Evolutionary conservation across 2,329 filamentous ascomycete genomes (phyloP).

Genomic region (Elsinoe australis): DNA sequence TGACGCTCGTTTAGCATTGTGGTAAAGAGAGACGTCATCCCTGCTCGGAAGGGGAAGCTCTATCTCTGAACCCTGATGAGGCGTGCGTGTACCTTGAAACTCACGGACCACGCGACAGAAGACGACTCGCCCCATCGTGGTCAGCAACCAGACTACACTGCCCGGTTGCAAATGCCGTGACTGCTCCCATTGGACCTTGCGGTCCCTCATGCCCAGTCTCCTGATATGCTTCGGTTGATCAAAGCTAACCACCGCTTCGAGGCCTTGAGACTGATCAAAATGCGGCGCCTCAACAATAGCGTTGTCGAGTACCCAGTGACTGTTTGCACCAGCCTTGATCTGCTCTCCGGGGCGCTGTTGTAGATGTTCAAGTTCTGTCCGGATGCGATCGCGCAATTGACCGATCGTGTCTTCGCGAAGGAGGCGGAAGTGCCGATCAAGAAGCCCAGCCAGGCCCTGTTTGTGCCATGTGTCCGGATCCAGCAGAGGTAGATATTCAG

Average conservation of each 20-base stretch:
- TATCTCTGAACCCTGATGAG: neutral
- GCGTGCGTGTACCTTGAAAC: neutral
- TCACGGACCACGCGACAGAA: slow-evolving; percentile 26
- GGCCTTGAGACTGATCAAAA: slow-evolving; percentile 36
- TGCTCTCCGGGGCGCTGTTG: too few relatives aligned
- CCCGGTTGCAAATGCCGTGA: slow-evolving; percentile 45
- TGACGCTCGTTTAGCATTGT: neutral
- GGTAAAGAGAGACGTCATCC: neutral
- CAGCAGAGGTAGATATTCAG: slow-evolving; percentile 38
- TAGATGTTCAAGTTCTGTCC: slow-evolving; percentile 35
- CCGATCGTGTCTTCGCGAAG: slow-evolving; percentile 50
- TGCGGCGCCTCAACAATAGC: slow-evolving; percentile 28
- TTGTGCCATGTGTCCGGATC: slow-evolving; percentile 37
- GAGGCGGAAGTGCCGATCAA: slow-evolving; percentile 51
- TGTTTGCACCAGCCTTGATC: slow-evolving; percentile 29
- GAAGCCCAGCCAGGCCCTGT: slow-evolving; percentile 39
- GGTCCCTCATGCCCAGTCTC: slow-evolving; percentile 24
- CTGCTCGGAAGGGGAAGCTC: neutral
- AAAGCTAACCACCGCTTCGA: slow-evolving; percentile 42
- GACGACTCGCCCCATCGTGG: slow-evolving; percentile 26
- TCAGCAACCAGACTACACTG: slow-evolving; percentile 45
- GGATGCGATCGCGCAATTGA: slow-evolving; percentile 45
- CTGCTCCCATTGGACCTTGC: slow-evolving; percentile 46
- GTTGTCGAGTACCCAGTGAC: slow-evolving; percentile 29
- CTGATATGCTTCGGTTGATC: slow-evolving; percentile 36